Percentiles rank a stretch among this genome's conserved stretches.
Evolutionary conservation across 2,329 filamentous ascomycete genomes (phyloP).

Genomic region (Tolypocladium pustulatum): DNA sequence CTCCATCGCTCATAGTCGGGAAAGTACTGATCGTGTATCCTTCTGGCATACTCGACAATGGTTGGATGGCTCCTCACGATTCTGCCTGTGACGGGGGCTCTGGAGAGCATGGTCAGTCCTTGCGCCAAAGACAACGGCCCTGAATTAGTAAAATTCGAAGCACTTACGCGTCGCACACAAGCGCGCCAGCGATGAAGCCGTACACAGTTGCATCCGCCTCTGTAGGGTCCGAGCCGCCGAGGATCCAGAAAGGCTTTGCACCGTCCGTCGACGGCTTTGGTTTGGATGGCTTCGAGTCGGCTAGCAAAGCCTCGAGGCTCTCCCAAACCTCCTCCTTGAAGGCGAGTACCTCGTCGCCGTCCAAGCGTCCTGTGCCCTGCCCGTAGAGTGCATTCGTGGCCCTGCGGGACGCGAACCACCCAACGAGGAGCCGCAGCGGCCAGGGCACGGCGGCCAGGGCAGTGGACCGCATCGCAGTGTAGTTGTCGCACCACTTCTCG

Average conservation of each 20-base stretch:
- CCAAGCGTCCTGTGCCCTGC: slow-evolving; percentile 44
- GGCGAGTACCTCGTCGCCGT: slow-evolving; percentile 33
- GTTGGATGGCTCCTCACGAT: slow-evolving; percentile 35
- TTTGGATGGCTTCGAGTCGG: slow-evolving; percentile 17
- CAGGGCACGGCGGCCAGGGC: slow-evolving; percentile 39
- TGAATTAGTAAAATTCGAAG: neutral
- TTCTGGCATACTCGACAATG: slow-evolving; percentile 42
- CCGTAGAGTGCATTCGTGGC: slow-evolving; percentile 35
- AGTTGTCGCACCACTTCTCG: slow-evolving; percentile 51
- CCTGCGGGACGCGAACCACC: slow-evolving; percentile 34
- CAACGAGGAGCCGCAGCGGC: slow-evolving; percentile 38
- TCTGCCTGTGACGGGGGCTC: slow-evolving; percentile 29
- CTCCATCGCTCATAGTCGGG: slow-evolving; percentile 40
- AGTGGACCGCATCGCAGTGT: slow-evolving; percentile 44
- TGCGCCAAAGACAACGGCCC: neutral
- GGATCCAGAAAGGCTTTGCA: slow-evolving; percentile 42
- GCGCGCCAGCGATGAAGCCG: slow-evolving; percentile 41
- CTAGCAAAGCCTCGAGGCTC: slow-evolving; percentile 33
- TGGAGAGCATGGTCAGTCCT: neutral
- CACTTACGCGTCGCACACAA: slow-evolving; percentile 44
- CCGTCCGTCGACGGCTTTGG: neutral
- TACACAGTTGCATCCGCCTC: slow-evolving; percentile 47
- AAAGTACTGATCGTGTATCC: slow-evolving; percentile 47
- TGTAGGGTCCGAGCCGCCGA: slow-evolving; percentile 41
- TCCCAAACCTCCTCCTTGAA: slow-evolving; percentile 44